These are phyloP conservation scores for Tinospora cordifolia DNA, from an alignment of 164 flowering plant genomes.

Conservation along the genomic window DNA sequence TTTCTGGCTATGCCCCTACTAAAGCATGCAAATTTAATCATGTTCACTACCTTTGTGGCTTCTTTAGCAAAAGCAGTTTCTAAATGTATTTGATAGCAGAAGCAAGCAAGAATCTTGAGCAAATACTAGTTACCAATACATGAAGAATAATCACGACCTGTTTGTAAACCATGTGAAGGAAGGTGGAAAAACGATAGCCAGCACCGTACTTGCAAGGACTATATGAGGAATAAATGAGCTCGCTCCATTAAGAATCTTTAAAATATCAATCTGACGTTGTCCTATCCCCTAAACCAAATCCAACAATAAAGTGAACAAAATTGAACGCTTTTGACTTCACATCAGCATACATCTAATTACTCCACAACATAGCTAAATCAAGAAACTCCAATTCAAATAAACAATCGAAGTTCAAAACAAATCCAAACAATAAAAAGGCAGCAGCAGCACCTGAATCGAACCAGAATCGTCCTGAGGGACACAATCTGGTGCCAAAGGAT, in stretches of 20 bases:
- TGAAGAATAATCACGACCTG: slow-evolving; percentile 37
- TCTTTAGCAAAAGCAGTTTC: too few species aligned
- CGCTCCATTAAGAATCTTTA: slow-evolving; percentile 53
- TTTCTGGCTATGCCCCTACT: too few species aligned
- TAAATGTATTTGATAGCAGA: too few species aligned
- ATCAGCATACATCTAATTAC: not conserved
- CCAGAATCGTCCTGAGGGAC: slow-evolving; percentile 5
- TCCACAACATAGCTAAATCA: not conserved
- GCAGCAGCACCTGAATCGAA: slow-evolving; percentile 21
- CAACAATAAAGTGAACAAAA: not conserved
- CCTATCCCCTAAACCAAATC: slow-evolving; percentile 27
- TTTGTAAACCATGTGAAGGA: slow-evolving; percentile 97
- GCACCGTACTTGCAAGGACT: slow-evolving; percentile 67
- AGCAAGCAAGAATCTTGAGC: not conserved
- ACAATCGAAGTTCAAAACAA: not conserved
- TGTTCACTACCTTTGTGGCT: too few species aligned
- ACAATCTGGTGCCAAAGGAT: slow-evolving; percentile 17
- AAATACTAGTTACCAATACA: not conserved
- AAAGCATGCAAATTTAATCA: too few species aligned
- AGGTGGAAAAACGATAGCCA: slow-evolving; percentile 89
- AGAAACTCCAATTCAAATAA: not conserved
- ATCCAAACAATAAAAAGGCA: not conserved
- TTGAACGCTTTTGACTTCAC: not conserved
- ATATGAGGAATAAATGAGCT: slow-evolving; percentile 81
- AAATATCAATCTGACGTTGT: slow-evolving; percentile 24